Base-by-base conservation (phyloP, 164 flowering plant genomes). In the Stephania yunnanensis region DNA sequence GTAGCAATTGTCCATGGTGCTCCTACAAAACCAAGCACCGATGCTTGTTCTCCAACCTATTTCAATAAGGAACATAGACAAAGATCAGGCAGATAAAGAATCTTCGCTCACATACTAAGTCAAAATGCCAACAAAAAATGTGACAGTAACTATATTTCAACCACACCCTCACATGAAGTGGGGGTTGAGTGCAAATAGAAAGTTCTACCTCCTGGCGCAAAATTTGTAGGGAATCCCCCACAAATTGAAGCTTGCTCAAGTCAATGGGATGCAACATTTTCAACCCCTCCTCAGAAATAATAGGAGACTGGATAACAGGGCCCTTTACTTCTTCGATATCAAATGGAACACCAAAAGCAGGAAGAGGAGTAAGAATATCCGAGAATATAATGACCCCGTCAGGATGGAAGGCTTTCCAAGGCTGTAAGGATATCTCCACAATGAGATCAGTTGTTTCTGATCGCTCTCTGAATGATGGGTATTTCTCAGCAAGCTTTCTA, bases 391-490 rank as follows among this genome's bases (percentile, higher is more conserved):
- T 95, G 66, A 95, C 98, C 44, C 99, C 99, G 78, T 95, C 99
- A 29, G 99, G 99, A 69, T 67, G 91, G 77, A 95, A 95, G 75
- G 99, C 94, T 85, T 89, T 85, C 99, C 98, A 93, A 68, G 98
- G 99, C 91, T 93, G 99, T 92, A 95, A 88, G 79, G 99, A 93
- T 83, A 95, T 95, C 87, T 92, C 91, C 84, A 95, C 99, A 84
- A 95, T 93, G 87, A 95, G 97, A 90, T 95, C 97, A 79, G 92
- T 92, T 74, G 93, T 95, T 89, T 95, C 99, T 82, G 99, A 95
- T 80, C 99, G 88, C 96, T 90, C 89, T 79, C 99, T 83, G 88
- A 95, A 95, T 74, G 98, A 93, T 66, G 99, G 99, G 73, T 90
- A 75, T 86, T 91, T 93, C 91, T 93, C 91, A 52, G 98, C 98